Base-by-base conservation (phyloP, 441 rosid species). In the Gossypium davidsonii region DNA sequence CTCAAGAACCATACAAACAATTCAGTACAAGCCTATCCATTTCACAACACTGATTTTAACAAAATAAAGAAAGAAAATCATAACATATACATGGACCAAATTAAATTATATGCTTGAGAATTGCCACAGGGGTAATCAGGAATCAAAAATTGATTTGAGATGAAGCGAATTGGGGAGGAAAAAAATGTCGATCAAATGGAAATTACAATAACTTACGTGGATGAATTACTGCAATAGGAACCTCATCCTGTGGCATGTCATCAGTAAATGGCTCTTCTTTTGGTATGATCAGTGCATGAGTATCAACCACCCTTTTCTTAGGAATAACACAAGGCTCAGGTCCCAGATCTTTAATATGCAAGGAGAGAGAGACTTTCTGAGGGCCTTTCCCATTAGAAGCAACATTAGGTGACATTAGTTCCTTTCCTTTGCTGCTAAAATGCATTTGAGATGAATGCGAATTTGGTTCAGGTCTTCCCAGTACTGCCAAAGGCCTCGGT, bases 261-360 rank as follows among this genome's bases (percentile, higher is more conserved):
- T 83, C 90, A 34, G 85, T 68, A 67, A 56, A 70, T 10, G 88
- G 91, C 80, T 88, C 97, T 31, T 77, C 86, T 83, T 91, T 91
- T 3, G 96, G 92, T 42, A 46, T 71, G 59, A 86, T 78, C 72
- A 80, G 62, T 31, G 76, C 77, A 69, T 8, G 62, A 69, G 69
- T 68, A 72, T 61, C 79, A 76, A 71, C 74, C 62, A 76, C 49
- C 61, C 75, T 76, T 72, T 77, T 77, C 28, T 71, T 81, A 66
- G 78, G 76, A 2, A 46, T 51, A 53, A 26, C 55, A n/a, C 73
- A 78, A 6, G 72, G 59, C 25, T 73, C 84, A 76, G 21, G 63
- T 3, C 51, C 71, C 28, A 78, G 80, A 39, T 79, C 84, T 74
- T 73, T 79, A 59, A 79, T 63, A 34, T 17, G 63, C 48, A 83